Evolutionary conservation across 2,329 filamentous ascomycete genomes (phyloP), one percentile per base, ranked within the genome.

Genomic region (Stachybotrys chartarum): DNA sequence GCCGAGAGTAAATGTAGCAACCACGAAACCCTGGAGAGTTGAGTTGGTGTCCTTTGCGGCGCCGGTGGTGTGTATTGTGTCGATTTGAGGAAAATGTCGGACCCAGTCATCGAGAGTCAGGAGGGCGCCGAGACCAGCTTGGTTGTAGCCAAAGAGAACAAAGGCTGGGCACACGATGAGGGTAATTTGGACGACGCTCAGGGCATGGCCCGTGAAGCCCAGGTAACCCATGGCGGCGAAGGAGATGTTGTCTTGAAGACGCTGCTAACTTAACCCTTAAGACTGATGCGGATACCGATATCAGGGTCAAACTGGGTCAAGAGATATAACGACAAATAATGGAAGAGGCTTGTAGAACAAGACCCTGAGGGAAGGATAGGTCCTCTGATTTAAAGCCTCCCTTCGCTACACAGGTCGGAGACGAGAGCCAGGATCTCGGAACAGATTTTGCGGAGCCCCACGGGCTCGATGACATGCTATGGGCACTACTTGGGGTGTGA

Each of bases 91-190:
- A 60, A 84, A 84, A 60, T 81, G 72, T 18, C 72, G 72, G 54
- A 82, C 81, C 56, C 82, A 80, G 64, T 81, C 74, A 30, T 72
- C 71, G n/a, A 90, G 77, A 1, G 85, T 87, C 55, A 91, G 75
- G 54, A 91, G 80, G 55, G 82, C 83, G 48, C 84, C 86, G 73
- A 87, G 87, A 3, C 87, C 84, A 61, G 85, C 82, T 69, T 86
- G 83, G 70, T 88, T 86, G 63, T 80, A 78, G 49, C 77, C 77
- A 58, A 78, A 77, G 31, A 76, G 69, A 56, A 76, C 73, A 59
- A 70, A 75, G 35, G 74, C 64, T 8, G 75, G 75, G 44, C 66
- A 69, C 30, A 77, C 72, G 46, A 77, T 70, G 42, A 76, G 65
- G 5, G 67, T 67, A 50, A 74, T 66, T 62, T 76, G 74, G 44